Evolutionary conservation across 306 rosid species (phyloP).

Genomic region (Dicorynia guianensis): DNA sequence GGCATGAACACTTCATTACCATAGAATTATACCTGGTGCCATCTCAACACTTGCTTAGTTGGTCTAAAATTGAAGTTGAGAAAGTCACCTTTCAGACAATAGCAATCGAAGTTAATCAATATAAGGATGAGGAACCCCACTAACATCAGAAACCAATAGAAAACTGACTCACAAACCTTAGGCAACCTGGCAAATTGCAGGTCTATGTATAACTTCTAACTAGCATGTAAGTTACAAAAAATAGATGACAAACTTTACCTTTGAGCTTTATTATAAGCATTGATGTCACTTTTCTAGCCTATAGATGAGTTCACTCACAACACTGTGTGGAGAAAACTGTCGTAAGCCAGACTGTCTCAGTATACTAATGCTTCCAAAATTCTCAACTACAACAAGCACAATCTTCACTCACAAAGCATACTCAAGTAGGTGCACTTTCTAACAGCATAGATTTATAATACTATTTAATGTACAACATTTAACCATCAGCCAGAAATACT

Average conservation of each 20-base stretch:
- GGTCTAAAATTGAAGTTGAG: background rate
- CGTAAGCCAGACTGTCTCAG: too few relatives aligned
- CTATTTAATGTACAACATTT: too few relatives aligned
- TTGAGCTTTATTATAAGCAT: background rate
- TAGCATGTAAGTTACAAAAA: background rate
- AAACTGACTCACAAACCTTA: background rate
- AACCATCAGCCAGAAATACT: background rate
- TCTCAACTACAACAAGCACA: background rate
- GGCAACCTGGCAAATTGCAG: background rate
- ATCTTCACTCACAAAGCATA: background rate
- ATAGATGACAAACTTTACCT: background rate
- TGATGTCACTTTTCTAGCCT: background rate
- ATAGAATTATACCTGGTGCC: background rate
- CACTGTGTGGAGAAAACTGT: background rate
- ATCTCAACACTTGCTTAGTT: background rate
- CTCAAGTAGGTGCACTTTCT: background rate
- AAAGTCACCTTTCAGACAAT: too few relatives aligned
- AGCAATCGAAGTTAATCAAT: background rate
- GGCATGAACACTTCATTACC: background rate
- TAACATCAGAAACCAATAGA: background rate
- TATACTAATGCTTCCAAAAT: background rate
- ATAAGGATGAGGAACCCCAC: background rate
- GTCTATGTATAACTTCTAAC: background rate
- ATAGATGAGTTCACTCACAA: background rate
- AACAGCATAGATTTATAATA: background rate